Conservation (phyloP, 208 protist genomes). For the Zelonia costaricensis region DNA sequence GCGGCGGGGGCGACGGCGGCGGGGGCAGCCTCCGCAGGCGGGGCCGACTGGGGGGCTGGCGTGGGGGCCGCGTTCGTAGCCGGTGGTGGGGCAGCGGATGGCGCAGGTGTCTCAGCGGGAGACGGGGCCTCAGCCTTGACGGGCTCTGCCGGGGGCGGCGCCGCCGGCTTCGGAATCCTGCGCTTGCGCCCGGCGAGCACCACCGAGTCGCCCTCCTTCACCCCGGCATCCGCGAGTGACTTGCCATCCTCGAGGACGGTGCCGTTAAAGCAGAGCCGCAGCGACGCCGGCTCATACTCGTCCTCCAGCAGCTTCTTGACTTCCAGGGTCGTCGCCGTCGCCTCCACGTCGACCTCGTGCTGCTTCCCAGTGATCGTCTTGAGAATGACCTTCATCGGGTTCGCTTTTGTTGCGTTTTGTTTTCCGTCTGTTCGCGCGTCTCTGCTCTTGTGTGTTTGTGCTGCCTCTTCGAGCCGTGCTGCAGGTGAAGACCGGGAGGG, state of each 20-base stretch:
- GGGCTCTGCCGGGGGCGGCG: slow-evolving; percentile 3
- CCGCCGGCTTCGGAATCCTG: slow-evolving; percentile 46
- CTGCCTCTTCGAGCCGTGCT: too few species aligned
- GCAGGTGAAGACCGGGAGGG: too few species aligned
- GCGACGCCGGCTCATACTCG: slow-evolving; percentile 66
- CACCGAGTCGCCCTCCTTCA: slow-evolving; percentile 59
- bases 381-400: slow-evolving; percentile 74
- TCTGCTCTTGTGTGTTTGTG: background rate
- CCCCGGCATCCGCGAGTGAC: slow-evolving; percentile 46
- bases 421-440: background rate
- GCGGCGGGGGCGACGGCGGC: background rate
- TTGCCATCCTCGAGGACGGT: slow-evolving; percentile 54
- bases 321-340: slow-evolving; percentile 44
- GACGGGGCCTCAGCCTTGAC: slow-evolving; percentile 5
- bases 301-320: slow-evolving; percentile 68
- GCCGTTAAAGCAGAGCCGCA: slow-evolving; percentile 82
- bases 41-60: background rate
- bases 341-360: slow-evolving; percentile 54
- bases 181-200: slow-evolving; percentile 80
- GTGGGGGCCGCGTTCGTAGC: background rate
- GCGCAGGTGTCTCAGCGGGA: slow-evolving; percentile 4
- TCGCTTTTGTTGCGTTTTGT: background rate
- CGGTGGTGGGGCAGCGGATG: background rate
- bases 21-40: background rate
- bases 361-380: slow-evolving; percentile 67